Conservation (phyloP, 2,329 filamentous ascomycete genomes). For the Ceratocystis colombiana region DNA sequence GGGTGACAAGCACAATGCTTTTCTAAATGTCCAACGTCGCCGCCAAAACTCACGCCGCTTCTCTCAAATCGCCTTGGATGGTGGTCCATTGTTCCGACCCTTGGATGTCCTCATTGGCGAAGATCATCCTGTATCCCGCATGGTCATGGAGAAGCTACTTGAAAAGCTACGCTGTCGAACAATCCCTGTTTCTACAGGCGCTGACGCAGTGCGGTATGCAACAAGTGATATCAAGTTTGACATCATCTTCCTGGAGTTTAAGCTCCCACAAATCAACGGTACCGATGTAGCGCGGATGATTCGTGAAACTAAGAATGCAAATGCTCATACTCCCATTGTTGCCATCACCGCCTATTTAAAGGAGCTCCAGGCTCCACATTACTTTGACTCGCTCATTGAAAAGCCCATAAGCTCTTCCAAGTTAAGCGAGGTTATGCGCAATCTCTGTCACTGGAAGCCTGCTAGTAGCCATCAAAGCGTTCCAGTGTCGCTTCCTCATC, state of each 20-base stretch:
- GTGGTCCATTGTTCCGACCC: constrained; percentile 74
- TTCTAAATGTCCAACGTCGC: constrained; percentile 83
- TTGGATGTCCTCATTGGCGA: constrained; percentile 94
- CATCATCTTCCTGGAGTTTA: constrained; percentile 96
- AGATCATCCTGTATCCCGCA: constrained; percentile 88
- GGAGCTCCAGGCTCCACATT: constrained; percentile 85
- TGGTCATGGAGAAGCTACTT: constrained; percentile 97
- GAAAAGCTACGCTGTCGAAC: constrained; percentile 93
- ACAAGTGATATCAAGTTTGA: constrained; percentile 98
- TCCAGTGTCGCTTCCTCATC: constrained; percentile 43
- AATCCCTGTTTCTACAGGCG: constrained; percentile 79
- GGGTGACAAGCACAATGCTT: constrained; percentile 78
- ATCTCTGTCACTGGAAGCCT: constrained; percentile 87
- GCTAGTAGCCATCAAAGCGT: constrained; percentile 42
- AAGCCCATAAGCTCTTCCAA: constrained; percentile 93
- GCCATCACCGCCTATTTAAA: constrained; percentile 97
- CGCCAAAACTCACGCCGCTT: constrained; percentile 92
- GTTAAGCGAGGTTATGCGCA: constrained; percentile 74
- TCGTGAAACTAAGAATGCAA: constrained; percentile 88
- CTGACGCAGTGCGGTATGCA: constrained; percentile 84
- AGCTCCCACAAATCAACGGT: constrained; percentile 86
- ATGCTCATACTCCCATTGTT: constrained; percentile 88
- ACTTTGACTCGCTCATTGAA: constrained; percentile 91
- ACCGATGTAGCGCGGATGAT: constrained; percentile 97
- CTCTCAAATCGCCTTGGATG: constrained; percentile 78